Evolutionary conservation across 441 rosid genomes (phyloP).

Genomic region (Bruguiera hainesii): DNA sequence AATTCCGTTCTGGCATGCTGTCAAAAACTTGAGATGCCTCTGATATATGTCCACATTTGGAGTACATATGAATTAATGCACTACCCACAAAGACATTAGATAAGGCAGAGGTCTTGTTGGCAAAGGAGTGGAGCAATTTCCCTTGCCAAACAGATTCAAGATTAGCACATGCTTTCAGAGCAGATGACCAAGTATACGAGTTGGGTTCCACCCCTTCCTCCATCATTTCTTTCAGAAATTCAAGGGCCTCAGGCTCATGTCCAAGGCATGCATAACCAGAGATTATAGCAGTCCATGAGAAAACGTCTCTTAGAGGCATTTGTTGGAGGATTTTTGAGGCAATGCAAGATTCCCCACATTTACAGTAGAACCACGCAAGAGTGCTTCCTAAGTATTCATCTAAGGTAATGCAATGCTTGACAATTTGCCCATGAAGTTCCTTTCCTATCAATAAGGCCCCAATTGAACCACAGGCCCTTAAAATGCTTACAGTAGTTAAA

Average conservation of each 20-base stretch:
- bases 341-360: constrained; percentile 51
- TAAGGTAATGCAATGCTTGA: constrained; percentile 47
- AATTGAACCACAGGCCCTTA: constrained; percentile 74
- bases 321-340: constrained; percentile 67
- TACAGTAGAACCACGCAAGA: constrained; percentile 85
- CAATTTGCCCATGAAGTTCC: constrained; percentile 73
- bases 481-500: constrained; percentile 68
- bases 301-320: constrained; percentile 70
- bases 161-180: constrained; percentile 75
- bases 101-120: constrained; percentile 54
- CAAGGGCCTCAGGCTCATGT: constrained; percentile 66
- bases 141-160: constrained; percentile 58
- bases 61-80: constrained; percentile 79
- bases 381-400: constrained; percentile 64
- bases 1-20: constrained; percentile 63
- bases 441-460: constrained; percentile 51
- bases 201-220: constrained; percentile 87
- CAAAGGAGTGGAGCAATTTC: constrained; percentile 64
- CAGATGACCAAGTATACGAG: constrained; percentile 68
- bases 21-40: constrained; percentile 75
- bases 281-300: constrained; percentile 91
- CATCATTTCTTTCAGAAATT: constrained; percentile 75
- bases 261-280: constrained; percentile 73
- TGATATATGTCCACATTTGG: constrained; percentile 62
- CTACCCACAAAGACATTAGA: constrained; percentile 73